These are phyloP conservation scores for Steccherinum ochraceum DNA, from an alignment of 768 basidiomycete species.

Conservation along the genomic window DNA sequence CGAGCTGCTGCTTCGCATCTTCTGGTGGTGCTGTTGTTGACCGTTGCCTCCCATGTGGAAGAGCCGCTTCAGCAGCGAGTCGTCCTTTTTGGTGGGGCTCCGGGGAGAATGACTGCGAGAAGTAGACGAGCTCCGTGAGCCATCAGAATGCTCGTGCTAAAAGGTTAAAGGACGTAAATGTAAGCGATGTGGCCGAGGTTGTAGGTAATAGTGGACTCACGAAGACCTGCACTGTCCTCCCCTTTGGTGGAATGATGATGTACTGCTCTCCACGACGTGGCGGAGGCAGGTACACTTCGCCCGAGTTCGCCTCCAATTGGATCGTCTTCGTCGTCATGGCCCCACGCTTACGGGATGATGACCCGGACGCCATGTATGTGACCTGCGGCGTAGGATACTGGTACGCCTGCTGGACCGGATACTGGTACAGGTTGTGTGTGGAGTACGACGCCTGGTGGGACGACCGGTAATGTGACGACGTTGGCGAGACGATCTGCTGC, in stretches of 20 bases:
- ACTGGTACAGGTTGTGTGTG: neutral
- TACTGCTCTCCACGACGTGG: conserved; percentile 20
- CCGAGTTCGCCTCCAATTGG: neutral
- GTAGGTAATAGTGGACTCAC: neutral
- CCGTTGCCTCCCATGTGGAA: conserved; percentile 1
- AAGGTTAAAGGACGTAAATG: neutral
- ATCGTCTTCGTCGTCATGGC: conserved; percentile 2
- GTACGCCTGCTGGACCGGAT: neutral
- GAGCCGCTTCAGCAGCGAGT: conserved; percentile 18
- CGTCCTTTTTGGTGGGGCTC: conserved; percentile 9
- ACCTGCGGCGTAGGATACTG: neutral
- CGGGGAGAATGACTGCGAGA: conserved; percentile 7
- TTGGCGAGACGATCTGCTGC: neutral
- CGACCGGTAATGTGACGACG: neutral
- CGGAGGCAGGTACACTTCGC: conserved; percentile 17
- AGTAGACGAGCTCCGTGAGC: neutral
- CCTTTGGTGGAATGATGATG: conserved; percentile 17
- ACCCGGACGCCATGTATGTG: neutral
- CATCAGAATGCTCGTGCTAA: neutral
- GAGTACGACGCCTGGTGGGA: neutral
- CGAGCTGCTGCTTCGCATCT: neutral
- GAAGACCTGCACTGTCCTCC: neutral
- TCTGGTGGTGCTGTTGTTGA: neutral
- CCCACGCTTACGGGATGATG: neutral
- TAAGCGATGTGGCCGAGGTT: neutral